Conservation (phyloP, 495 filamentous ascomycete genomes). For the Rusavskia elegans region DNA sequence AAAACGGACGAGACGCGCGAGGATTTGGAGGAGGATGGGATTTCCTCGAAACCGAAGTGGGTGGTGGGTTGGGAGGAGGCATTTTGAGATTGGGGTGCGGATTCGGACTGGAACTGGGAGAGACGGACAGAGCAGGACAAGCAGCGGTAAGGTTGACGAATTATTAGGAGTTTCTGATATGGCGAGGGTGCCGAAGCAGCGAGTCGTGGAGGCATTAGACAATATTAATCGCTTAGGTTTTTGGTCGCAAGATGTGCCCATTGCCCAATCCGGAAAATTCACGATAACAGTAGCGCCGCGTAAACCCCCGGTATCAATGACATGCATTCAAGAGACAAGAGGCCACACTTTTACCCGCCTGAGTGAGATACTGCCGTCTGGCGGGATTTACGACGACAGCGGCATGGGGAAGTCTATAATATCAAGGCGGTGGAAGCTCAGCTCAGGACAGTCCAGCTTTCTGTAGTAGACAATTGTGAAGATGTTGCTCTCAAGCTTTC, state of each 20-base stretch:
- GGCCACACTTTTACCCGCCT: too few relatives aligned
- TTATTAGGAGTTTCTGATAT: not conserved
- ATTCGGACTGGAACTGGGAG: conserved; percentile 11
- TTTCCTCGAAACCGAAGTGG: conserved; percentile 85
- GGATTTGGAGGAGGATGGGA: conserved; percentile 72
- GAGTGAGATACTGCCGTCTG: too few relatives aligned
- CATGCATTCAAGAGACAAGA: too few relatives aligned
- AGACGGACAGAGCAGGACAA: conserved; percentile 36
- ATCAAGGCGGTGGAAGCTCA: too few relatives aligned
- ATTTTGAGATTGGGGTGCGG: conserved; percentile 16
- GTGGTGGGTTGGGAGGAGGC: conserved; percentile 42
- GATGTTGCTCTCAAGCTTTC: too few relatives aligned
- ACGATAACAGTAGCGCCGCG: too few relatives aligned
- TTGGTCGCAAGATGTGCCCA: not conserved
- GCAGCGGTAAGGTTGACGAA: conserved; percentile 27
- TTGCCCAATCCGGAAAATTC: not conserved
- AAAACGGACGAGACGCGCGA: conserved; percentile 58
- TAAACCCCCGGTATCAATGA: too few relatives aligned
- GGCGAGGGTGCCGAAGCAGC: not conserved
- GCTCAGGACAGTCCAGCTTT: too few relatives aligned
- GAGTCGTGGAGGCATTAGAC: not conserved
- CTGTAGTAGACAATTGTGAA: not conserved
- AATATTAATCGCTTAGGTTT: not conserved
- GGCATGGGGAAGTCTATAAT: too few relatives aligned
- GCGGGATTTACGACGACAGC: too few relatives aligned